These are phyloP conservation scores for Jimgerdemannia lactiflua DNA, from an alignment of 192 early-diverging fungal species.

Conservation along the genomic window DNA sequence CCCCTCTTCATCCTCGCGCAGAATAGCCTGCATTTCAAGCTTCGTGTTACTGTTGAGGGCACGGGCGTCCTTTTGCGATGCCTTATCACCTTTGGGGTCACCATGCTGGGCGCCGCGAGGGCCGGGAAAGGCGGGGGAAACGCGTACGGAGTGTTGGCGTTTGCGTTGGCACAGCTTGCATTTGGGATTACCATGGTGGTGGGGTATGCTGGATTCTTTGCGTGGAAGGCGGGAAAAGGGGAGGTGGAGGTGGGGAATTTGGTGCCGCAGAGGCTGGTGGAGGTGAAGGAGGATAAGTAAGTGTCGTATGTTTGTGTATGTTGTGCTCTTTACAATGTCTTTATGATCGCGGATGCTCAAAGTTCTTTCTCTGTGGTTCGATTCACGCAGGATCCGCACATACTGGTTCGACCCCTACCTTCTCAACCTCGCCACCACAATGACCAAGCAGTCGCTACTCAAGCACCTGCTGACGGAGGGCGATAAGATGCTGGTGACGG, in stretches of 20 bases:
- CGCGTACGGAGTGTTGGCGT: slow-evolving; percentile 65
- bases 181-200: slow-evolving; percentile 60
- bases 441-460: slow-evolving; percentile 84
- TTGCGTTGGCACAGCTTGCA: slow-evolving; percentile 77
- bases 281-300: slow-evolving; percentile 25
- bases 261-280: slow-evolving; percentile 29
- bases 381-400: slow-evolving; percentile 17
- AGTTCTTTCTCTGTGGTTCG: not conserved
- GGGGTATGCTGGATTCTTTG: slow-evolving; percentile 55
- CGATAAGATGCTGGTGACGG: slow-evolving; percentile 90
- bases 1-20: slow-evolving; percentile 80
- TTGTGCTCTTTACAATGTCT: slow-evolving; percentile 2
- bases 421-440: slow-evolving; percentile 66
- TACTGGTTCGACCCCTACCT: slow-evolving; percentile 62
- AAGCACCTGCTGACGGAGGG: slow-evolving; percentile 95
- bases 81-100: slow-evolving; percentile 58
- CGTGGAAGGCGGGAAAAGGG: slow-evolving; percentile 21
- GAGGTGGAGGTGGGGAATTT: slow-evolving; percentile 27
- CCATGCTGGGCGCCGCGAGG: slow-evolving; percentile 44
- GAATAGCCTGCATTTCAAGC: slow-evolving; percentile 67
- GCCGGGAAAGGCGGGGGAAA: slow-evolving; percentile 23
- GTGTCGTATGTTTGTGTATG: slow-evolving; percentile 2
- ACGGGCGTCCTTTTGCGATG: slow-evolving; percentile 76
- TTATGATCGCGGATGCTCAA: not conserved
- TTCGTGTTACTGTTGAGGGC: slow-evolving; percentile 82